phyloP scores from a whole-genome alignment of 1,284 basidiomycete species.

The Apiotrichum akiyoshidainum region DNA sequence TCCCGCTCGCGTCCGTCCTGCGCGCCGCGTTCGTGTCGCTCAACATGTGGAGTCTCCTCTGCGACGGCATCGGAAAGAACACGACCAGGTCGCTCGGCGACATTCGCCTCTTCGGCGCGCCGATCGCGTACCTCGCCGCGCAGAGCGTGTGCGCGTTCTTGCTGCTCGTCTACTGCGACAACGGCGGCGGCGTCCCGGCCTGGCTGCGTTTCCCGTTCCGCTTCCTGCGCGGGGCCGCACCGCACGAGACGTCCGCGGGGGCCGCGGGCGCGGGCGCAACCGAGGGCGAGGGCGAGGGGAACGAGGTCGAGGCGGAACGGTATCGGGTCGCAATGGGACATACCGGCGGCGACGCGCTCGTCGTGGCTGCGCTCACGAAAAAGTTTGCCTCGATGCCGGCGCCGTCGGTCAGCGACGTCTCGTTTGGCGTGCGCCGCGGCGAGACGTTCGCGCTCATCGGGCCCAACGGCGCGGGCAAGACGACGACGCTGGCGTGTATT shows the following conservation, averaged over 20 bases:
- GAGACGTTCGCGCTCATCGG: slow-evolving; percentile 71
- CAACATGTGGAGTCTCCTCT: slow-evolving; percentile 72
- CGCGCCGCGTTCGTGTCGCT: slow-evolving; percentile 68
- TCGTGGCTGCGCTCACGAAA: slow-evolving; percentile 67
- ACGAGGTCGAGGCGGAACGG: slow-evolving; percentile 59
- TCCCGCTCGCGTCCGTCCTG: slow-evolving; percentile 63
- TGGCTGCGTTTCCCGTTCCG: not conserved
- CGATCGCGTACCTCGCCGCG: slow-evolving; percentile 68
- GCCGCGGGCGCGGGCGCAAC: slow-evolving; percentile 8
- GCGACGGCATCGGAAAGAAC: slow-evolving; percentile 58
- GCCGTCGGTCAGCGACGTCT: slow-evolving; percentile 68
- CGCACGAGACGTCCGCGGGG: not conserved
- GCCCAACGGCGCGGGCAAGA: slow-evolving; percentile 74
- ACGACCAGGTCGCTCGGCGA: slow-evolving; percentile 55
- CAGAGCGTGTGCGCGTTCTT: slow-evolving; percentile 58
- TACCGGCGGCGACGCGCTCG: slow-evolving; percentile 55
- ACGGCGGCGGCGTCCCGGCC: slow-evolving; percentile 54
- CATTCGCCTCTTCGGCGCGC: slow-evolving; percentile 66
- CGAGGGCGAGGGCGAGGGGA: not conserved
- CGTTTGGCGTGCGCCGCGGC: slow-evolving; percentile 62
- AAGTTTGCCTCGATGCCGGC: slow-evolving; percentile 55
- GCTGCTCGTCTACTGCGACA: slow-evolving; percentile 63
- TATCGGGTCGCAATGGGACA: slow-evolving; percentile 49
- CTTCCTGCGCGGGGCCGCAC: not conserved
- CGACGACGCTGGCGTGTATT: slow-evolving; percentile 56